phyloP scores from a whole-genome alignment of 805 yeast genomes.

The Tetrapisispora namnaoensis region DNA sequence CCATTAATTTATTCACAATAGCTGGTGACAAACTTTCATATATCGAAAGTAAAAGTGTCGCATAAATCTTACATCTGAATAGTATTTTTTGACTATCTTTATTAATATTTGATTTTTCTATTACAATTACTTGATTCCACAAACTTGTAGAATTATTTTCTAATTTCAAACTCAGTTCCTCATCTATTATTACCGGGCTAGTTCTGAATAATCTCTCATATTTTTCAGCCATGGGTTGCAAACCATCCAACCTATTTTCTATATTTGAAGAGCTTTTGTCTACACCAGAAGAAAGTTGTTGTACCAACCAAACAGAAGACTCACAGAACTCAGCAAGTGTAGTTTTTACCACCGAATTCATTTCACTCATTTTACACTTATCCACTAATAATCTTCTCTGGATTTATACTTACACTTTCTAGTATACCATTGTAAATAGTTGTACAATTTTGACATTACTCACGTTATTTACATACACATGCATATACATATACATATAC shows the following conservation, averaged over 20 bases:
- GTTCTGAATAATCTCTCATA: slow-evolving; percentile 24
- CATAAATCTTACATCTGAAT: slow-evolving; percentile 22
- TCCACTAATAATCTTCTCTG: background rate
- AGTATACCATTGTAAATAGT: no score
- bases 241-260: slow-evolving; percentile 12
- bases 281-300: slow-evolving; percentile 5
- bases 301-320: slow-evolving; percentile 16
- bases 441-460: no score
- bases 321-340: slow-evolving; percentile 18
- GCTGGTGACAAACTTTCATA: slow-evolving; percentile 23
- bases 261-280: slow-evolving; percentile 1
- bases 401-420: no score
- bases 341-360: slow-evolving; percentile 11
- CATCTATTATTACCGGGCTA: slow-evolving; percentile 11
- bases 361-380: slow-evolving; percentile 7
- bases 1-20: slow-evolving; percentile 20
- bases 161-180: slow-evolving; percentile 14
- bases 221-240: slow-evolving; percentile 28
- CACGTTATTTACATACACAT: no score
- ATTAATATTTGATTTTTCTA: slow-evolving; percentile 17
- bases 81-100: slow-evolving; percentile 3
- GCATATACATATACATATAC: no score
- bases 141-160: slow-evolving; percentile 27
- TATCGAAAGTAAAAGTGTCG: slow-evolving; percentile 26
- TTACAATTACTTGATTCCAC: slow-evolving; percentile 31